Base-by-base conservation (phyloP, 2,329 filamentous ascomycete genomes). In the Mycosphaerella arachidis region DNA sequence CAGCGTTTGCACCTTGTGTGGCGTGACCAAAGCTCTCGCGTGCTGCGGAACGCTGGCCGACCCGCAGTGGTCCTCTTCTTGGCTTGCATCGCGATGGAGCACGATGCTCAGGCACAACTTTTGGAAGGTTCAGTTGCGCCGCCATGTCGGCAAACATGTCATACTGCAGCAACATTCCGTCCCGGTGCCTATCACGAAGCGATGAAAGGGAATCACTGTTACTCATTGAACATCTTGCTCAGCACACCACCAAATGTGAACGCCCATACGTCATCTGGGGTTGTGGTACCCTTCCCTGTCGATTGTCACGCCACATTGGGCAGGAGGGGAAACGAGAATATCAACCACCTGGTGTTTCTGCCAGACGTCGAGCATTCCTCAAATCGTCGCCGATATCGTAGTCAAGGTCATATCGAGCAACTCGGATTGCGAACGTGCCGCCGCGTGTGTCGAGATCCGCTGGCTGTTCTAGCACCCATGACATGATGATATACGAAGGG, bases 101-200 rank as follows among this genome's bases (percentile, higher is more conserved):
- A 37, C 46, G 27, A 53, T 56, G 37, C 46, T 56, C 58, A 60
- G 53, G 54, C 54, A 57, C 58, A 48, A 48, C 27, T 35, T 45
- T 43, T 35, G 10, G 29, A 50, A 59, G 58, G 58, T 57, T 60
- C 54, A 60, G 52, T 29, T 54, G 46, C 58, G 55, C 58, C 31
- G 31, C 35, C 31, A 55, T 51, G 50, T 53, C 58, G 58, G 58
- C 24, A 27, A 31, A 48, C 33, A 45, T 51, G 6, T 29, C 9
- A 24, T 50, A 29, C 20, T 13, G 18, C 46, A 48, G 10, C 46
- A 48, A 18, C 24, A 55, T 31, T 27, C 48, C 31, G 45, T 16
- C 6, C 51, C 46, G 9, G 45, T 46, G 53, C 31, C 24, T 4
- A 52, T 20, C 53, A 29, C 10, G 24, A 53, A 16, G 29, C 31